These are phyloP conservation scores for Mucor mucedo DNA, from an alignment of 371 early-diverging fungal species.

Conservation along the genomic window DNA sequence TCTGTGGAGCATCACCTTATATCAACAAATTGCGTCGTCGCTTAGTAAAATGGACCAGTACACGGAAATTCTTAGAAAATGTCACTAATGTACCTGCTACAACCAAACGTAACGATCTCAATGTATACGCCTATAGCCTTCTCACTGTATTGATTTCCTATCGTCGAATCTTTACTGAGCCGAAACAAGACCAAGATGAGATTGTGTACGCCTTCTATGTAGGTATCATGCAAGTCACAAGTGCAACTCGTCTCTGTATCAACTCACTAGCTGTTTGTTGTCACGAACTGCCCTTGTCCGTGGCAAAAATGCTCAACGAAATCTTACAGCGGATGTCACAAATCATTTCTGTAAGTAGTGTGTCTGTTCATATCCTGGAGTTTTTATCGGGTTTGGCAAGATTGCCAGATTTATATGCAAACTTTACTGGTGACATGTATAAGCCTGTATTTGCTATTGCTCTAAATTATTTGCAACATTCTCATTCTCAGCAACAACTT, in stretches of 20 bases:
- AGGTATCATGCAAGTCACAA: constrained; percentile 78
- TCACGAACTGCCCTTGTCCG: constrained; percentile 79
- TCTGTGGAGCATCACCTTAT: constrained; percentile 60
- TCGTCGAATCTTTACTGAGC: constrained; percentile 70
- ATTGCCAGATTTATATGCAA: constrained; percentile 79
- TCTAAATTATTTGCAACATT: constrained; percentile 83
- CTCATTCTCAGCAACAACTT: constrained; percentile 53
- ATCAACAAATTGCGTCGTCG: constrained; percentile 57
- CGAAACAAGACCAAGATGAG: constrained; percentile 67
- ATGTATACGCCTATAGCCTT: constrained; percentile 69
- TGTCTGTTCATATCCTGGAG: constrained; percentile 89
- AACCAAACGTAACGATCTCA: constrained; percentile 68
- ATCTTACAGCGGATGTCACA: constrained; percentile 81
- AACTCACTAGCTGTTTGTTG: constrained; percentile 84
- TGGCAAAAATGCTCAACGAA: constrained; percentile 76
- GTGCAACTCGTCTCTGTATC: constrained; percentile 80
- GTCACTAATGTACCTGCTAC: constrained; percentile 57
- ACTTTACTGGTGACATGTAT: constrained; percentile 84
- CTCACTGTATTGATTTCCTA: constrained; percentile 77
- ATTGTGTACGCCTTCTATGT: constrained; percentile 78
- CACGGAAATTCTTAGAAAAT: constrained; percentile 57
- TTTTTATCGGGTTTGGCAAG: constrained; percentile 87
- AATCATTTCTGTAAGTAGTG: constrained; percentile 79
- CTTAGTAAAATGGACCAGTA: constrained; percentile 61
- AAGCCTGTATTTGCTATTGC: constrained; percentile 93